phyloP scores from a whole-genome alignment of 2,329 filamentous ascomycete species.

The Colletotrichum sp. region DNA sequence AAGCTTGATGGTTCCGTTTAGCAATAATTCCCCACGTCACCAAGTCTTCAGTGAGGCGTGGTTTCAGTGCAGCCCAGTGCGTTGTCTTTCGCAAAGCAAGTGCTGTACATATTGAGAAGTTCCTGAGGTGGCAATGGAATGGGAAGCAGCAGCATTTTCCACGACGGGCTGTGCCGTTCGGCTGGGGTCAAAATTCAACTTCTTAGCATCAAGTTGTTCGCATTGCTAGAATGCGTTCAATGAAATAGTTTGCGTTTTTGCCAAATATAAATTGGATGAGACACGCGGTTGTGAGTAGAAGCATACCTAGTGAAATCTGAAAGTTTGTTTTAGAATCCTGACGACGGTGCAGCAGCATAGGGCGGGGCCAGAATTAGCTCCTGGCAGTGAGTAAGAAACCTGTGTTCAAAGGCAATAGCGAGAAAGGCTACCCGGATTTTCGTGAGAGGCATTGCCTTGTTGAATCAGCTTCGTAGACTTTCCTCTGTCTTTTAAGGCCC shows the following conservation, averaged over 20 bases:
- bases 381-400: background rate
- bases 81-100: background rate
- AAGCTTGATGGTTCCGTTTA: background rate
- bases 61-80: background rate
- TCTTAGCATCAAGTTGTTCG: background rate
- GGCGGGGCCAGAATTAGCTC: background rate
- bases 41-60: background rate
- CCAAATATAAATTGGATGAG: background rate
- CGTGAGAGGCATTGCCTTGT: background rate
- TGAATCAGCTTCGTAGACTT: background rate
- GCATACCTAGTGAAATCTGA: background rate
- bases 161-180: background rate
- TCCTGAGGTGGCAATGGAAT: background rate
- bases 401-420: background rate
- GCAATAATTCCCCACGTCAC: background rate
- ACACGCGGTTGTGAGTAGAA: background rate
- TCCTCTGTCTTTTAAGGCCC: background rate
- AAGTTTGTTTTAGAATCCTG: background rate
- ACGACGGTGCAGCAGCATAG: background rate
- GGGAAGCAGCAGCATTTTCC: background rate
- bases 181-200: background rate
- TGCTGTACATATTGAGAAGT: background rate
- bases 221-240: background rate
- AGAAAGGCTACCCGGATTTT: background rate
- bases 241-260: background rate